Evolutionary conservation across 1,284 basidiomycete species (phyloP).

Genomic region (Anthracocystis setariae): DNA sequence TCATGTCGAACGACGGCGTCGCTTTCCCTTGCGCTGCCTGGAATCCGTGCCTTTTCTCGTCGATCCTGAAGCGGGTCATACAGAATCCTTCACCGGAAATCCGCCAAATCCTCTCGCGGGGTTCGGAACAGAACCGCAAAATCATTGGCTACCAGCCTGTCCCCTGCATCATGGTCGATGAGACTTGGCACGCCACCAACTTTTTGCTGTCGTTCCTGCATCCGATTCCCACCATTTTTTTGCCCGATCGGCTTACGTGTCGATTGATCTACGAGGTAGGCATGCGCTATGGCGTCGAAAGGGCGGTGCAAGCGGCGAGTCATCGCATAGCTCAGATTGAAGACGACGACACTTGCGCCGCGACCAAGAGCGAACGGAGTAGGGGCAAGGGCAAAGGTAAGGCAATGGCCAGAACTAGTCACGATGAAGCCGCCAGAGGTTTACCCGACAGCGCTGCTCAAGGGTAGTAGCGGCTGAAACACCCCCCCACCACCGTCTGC

Average conservation of each 20-base stretch:
- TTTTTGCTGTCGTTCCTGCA: conserved; percentile 44
- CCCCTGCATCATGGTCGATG: conserved; percentile 36
- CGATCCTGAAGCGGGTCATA: conserved; percentile 25
- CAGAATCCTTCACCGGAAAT: conserved; percentile 19
- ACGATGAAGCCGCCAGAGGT: conserved; percentile 24
- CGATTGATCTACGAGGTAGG: conserved; percentile 28
- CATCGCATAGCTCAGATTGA: conserved; percentile 29
- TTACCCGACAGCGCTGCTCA: conserved; percentile 12
- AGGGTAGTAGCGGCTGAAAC: not conserved
- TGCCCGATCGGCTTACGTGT: conserved; percentile 38
- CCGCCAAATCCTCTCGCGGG: conserved; percentile 15
- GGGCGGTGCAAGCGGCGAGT: conserved; percentile 21
- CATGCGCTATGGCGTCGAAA: conserved; percentile 22
- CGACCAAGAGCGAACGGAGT: not conserved
- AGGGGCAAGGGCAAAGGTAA: conserved; percentile 15
- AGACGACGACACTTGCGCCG: conserved; percentile 13
- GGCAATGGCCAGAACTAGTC: conserved; percentile 21
- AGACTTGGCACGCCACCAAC: conserved; percentile 43
- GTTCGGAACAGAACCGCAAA: conserved; percentile 23
- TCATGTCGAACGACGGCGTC: conserved; percentile 36
- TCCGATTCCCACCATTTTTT: conserved; percentile 38
- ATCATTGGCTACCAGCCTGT: conserved; percentile 28
- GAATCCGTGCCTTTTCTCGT: conserved; percentile 45
- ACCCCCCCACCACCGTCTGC: no score
- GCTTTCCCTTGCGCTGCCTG: conserved; percentile 45